A percentile compares a stretch with the other conserved stretches of the same genome.
phyloP scores from a whole-genome alignment of 73 alveolate species.

The Blepharisma japonicum region DNA sequence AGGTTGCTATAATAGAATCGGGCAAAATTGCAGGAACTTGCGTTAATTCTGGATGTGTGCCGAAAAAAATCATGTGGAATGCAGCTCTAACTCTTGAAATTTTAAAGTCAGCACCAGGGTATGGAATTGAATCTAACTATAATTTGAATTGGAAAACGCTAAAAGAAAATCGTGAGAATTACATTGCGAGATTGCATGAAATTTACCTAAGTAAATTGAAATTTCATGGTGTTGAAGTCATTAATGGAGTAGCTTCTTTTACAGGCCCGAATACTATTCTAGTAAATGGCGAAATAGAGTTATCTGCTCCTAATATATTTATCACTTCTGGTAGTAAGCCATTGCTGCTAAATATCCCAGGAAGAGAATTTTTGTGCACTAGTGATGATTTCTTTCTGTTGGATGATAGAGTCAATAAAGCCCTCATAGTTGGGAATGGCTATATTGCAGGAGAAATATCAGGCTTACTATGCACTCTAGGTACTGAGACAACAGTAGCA shows the following conservation, averaged over 20 bases:
- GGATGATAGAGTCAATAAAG: slow-evolving; percentile 80
- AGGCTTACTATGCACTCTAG: slow-evolving; percentile 66
- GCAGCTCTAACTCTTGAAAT: slow-evolving; percentile 54
- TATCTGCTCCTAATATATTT: slow-evolving; percentile 81
- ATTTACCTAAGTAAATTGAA: slow-evolving; percentile 40
- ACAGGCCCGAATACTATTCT: slow-evolving; percentile 62
- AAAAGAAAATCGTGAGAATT: slow-evolving; percentile 52
- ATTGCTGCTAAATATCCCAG: slow-evolving; percentile 59
- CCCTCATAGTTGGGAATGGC: slow-evolving; percentile 94
- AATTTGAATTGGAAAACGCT: slow-evolving; percentile 39
- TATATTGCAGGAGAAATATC: slow-evolving; percentile 88
- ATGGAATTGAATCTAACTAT: slow-evolving; percentile 43
- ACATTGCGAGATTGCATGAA: slow-evolving; percentile 50
- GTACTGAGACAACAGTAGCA: slow-evolving; percentile 65
- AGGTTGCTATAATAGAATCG: slow-evolving; percentile 84
- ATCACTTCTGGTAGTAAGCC: slow-evolving; percentile 84
- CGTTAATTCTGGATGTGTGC: slow-evolving; percentile 98
- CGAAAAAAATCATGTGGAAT: slow-evolving; percentile 89
- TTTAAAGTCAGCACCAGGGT: slow-evolving; percentile 33
- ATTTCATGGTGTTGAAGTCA: slow-evolving; percentile 39
- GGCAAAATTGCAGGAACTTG: slow-evolving; percentile 96
- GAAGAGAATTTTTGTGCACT: slow-evolving; percentile 69
- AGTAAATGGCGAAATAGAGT: slow-evolving; percentile 54
- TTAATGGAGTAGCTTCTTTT: slow-evolving; percentile 63
- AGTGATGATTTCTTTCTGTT: slow-evolving; percentile 88